phyloP scores from a whole-genome alignment of 2,329 filamentous ascomycete genomes.

The Fusarium verticillioides region DNA sequence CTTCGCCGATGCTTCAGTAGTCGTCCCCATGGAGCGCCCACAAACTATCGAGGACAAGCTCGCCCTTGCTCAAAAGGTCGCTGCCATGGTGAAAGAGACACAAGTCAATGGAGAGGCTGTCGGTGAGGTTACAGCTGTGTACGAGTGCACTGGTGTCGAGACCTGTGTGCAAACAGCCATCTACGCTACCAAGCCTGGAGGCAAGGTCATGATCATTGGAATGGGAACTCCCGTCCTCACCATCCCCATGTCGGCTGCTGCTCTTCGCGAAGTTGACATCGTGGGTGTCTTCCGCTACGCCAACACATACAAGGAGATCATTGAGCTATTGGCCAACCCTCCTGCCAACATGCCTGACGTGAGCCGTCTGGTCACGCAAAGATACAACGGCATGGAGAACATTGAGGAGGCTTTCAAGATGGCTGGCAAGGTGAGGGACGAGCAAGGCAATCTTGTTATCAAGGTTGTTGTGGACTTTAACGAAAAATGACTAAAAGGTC shows the following conservation, averaged over 20 bases:
- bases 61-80: conserved; percentile 61
- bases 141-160: conserved; percentile 84
- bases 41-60: conserved; percentile 65
- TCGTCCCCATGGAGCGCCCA: conserved; percentile 61
- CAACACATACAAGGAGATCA: conserved; percentile 74
- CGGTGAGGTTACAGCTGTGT: conserved; percentile 73
- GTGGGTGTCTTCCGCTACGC: conserved; percentile 77
- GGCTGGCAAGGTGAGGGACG: conserved; percentile 77
- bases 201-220: conserved; percentile 75
- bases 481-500: conserved; percentile 20
- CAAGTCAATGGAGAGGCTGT: conserved; percentile 58
- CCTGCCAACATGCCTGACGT: conserved; percentile 70
- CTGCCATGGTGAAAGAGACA: conserved; percentile 55
- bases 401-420: conserved; percentile 77
- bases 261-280: conserved; percentile 77
- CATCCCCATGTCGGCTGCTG: conserved; percentile 74
- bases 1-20: conserved; percentile 64
- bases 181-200: conserved; percentile 74
- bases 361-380: conserved; percentile 76
- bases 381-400: conserved; percentile 70
- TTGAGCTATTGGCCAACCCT: conserved; percentile 61
- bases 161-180: conserved; percentile 80
- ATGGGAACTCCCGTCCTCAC: conserved; percentile 79
- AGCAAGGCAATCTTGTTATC: conserved; percentile 74
- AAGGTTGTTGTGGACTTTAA: conserved; percentile 74